phyloP scores from a whole-genome alignment of 1,284 basidiomycete species.

The Ustilago vetiveriae region DNA sequence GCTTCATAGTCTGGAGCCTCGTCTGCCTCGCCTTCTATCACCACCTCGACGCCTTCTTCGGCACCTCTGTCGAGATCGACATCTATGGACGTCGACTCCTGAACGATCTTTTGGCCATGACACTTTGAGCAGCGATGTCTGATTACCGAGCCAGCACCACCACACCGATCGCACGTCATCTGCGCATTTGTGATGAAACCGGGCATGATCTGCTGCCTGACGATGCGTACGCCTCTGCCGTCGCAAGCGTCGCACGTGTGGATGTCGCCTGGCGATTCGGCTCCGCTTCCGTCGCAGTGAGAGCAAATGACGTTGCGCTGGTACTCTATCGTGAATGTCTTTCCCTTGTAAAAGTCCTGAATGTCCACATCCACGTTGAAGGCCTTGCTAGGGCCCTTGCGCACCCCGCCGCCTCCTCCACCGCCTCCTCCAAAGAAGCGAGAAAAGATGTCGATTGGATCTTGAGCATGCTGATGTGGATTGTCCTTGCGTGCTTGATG shows the following conservation, averaged over 20 bases:
- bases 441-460: slow-evolving; percentile 64
- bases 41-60: slow-evolving; percentile 56
- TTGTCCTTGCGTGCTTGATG: slow-evolving; percentile 56
- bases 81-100: slow-evolving; percentile 56
- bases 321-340: slow-evolving; percentile 54
- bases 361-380: slow-evolving; percentile 61
- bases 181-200: slow-evolving; percentile 65
- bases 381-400: slow-evolving; percentile 59
- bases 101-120: slow-evolving; percentile 56
- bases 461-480: slow-evolving; percentile 46
- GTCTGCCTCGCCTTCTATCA: slow-evolving; percentile 61
- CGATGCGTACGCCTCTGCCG: slow-evolving; percentile 59
- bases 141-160: slow-evolving; percentile 60
- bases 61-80: slow-evolving; percentile 62
- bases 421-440: slow-evolving; percentile 64
- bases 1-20: slow-evolving; percentile 62
- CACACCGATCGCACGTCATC: slow-evolving; percentile 58
- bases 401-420: slow-evolving; percentile 38
- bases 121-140: slow-evolving; percentile 55
- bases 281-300: slow-evolving; percentile 63
- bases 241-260: slow-evolving; percentile 59
- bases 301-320: slow-evolving; percentile 62
- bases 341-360: slow-evolving; percentile 61
- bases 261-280: slow-evolving; percentile 59
- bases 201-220: slow-evolving; percentile 67